Percentiles rank a stretch among this genome's conserved stretches.
Evolutionary conservation across 768 basidiomycete species (phyloP).

Genomic region (Suillus clintonianus): DNA sequence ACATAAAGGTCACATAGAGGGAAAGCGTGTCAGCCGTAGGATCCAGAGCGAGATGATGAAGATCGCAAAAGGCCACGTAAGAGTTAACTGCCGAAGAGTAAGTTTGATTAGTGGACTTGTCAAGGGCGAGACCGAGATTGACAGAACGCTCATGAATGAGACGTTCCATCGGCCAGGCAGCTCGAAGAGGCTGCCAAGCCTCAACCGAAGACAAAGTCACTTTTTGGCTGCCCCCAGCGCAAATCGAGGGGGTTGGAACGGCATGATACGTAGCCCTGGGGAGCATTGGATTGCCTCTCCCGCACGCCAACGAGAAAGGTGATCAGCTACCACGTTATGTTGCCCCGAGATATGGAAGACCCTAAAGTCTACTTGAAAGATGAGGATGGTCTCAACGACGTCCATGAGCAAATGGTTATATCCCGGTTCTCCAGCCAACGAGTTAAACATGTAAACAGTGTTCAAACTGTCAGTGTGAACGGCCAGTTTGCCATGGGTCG

Average conservation of each 20-base stretch:
- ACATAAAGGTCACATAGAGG: too few relatives aligned
- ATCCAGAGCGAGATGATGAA: conserved; percentile 25
- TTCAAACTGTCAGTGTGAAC: conserved; percentile 33
- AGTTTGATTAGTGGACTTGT: conserved; percentile 17
- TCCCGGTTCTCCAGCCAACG: conserved; percentile 3
- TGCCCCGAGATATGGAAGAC: conserved; percentile 24
- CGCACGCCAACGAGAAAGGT: conserved; percentile 35
- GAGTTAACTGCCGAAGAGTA: conserved; percentile 37
- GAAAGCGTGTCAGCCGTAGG: too few relatives aligned
- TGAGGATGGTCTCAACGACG: background rate
- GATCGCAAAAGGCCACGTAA: conserved; percentile 28
- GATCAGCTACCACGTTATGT: conserved; percentile 25
- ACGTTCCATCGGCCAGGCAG: background rate
- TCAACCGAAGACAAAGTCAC: background rate
- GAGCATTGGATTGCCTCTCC: conserved; percentile 28
- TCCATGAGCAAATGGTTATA: too few relatives aligned
- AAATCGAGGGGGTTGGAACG: conserved; percentile 20
- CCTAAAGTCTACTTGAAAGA: conserved; percentile 15
- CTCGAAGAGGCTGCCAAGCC: background rate
- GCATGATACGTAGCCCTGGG: background rate
- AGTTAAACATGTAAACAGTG: conserved; percentile 34
- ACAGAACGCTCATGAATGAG: conserved; percentile 12
- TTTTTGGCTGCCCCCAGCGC: conserved; percentile 24
- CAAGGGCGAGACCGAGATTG: conserved; percentile 34
- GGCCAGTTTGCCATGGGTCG: background rate